Percentiles rank a stretch among this genome's conserved stretches.
These are phyloP conservation scores for Fusarium guadeloupense DNA, from an alignment of 2,329 filamentous ascomycete genomes.

Conservation along the genomic window DNA sequence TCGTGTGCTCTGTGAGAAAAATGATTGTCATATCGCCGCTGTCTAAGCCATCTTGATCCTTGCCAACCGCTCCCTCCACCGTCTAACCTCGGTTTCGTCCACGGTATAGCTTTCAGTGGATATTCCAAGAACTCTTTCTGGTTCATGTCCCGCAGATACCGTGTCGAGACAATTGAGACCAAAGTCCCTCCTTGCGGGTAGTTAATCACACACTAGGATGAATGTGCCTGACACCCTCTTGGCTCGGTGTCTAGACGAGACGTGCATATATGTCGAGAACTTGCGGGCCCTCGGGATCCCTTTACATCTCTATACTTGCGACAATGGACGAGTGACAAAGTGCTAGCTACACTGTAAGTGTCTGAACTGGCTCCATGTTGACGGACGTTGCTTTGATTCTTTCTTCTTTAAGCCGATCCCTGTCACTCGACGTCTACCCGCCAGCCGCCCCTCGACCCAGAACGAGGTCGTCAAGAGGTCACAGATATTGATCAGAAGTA, in stretches of 20 bases:
- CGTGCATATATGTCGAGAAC: constrained; percentile 5
- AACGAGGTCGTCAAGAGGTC: neutral
- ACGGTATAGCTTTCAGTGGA: constrained; percentile 7
- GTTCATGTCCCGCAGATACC: neutral
- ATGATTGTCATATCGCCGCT: neutral
- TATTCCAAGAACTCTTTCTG: neutral
- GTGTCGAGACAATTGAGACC: neutral
- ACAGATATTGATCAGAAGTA: neutral
- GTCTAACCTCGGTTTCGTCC: neutral
- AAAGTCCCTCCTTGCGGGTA: neutral
- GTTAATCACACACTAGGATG: neutral
- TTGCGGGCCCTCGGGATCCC: neutral
- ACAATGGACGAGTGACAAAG: neutral
- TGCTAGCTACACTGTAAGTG: constrained; percentile 17
- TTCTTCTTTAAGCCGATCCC: constrained; percentile 2
- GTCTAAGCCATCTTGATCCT: neutral
- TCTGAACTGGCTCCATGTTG: neutral
- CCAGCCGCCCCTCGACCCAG: neutral
- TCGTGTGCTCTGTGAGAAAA: neutral
- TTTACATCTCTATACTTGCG: neutral
- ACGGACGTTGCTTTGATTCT: constrained; percentile 21
- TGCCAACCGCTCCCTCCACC: neutral
- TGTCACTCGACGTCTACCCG: neutral
- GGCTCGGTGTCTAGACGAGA: constrained; percentile 20
- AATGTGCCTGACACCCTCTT: neutral